Evolutionary conservation across 2,329 filamentous ascomycete genomes (phyloP), one percentile per base, ranked within the genome.

Genomic region (Colletotrichum navitas): DNA sequence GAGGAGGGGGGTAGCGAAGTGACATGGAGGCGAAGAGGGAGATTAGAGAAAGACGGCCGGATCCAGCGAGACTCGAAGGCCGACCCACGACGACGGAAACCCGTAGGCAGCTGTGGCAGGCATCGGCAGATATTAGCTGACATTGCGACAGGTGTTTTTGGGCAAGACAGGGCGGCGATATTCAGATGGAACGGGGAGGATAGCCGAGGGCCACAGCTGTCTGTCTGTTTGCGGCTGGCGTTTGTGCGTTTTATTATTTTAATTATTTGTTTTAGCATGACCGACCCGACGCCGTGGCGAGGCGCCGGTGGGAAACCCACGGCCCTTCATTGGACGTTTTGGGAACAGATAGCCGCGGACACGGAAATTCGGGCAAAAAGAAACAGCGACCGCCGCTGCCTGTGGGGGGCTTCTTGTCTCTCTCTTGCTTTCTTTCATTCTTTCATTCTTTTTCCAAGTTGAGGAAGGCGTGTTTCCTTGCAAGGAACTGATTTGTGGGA

Each of bases 231-330:
- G 54, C 36, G 58, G 21, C 36, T 24, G 52, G 24, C 21, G n/a
- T 24, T 41, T 41, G 29, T 29, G 29, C 36, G 32, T 6, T 34
- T 1, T 34, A 34, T 34, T 7, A 34, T 34, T 32, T 34, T 36
- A 5, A 34, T 34, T 7, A 7, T 34, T 32, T 32, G 6, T 10
- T 34, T 29, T 45, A 18, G 26, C n/a, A 26, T 47, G 54, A 6
- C 5, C 47, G 56, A 56, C 41, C 66, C 66, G 63, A 24, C 51
- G 24, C 59, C 49, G 55, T 43, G 60, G 61, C 51, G 43, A 65
- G 61, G 61, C 43, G 52, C 66, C 66, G 61, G 52, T n/a, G 60
- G 36, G 45, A 56, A 34, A 36, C 34, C 29, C 7, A 34, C 3
- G 16, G 18, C 41, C 7, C 21, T 21, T 45, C 3, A 7, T 16